Percentiles rank a stretch among this genome's conserved stretches.
These are phyloP conservation scores for Arthrobotrys entomopaga DNA, from an alignment of 2,329 filamentous ascomycete genomes.

Conservation along the genomic window DNA sequence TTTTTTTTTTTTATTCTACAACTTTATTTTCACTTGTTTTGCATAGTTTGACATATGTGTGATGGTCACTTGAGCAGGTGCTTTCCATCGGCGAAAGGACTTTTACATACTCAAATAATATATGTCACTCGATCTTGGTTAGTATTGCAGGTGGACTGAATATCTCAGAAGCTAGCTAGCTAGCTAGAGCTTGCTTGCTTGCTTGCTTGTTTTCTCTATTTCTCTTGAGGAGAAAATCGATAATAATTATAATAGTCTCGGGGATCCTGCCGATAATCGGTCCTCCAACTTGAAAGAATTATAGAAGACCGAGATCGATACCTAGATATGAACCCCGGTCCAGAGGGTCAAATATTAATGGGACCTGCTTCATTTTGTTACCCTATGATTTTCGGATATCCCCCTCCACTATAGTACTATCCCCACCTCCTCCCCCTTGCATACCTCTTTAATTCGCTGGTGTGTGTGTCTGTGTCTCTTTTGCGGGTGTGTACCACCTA, in stretches of 20 bases:
- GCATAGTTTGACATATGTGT: not conserved
- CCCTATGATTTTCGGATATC: constrained; percentile 21
- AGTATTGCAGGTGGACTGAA: too few relatives aligned
- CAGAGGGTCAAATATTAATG: not conserved
- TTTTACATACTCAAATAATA: too few relatives aligned
- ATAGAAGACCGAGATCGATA: constrained; percentile 2
- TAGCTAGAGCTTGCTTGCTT: too few relatives aligned
- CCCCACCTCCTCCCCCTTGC: not conserved
- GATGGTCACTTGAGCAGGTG: constrained; percentile 10
- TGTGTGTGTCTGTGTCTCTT: too few relatives aligned
- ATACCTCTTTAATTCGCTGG: not conserved
- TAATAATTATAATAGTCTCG: too few relatives aligned
- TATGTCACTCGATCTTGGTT: not conserved
- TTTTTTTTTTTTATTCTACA: not conserved
- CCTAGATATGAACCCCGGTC: not conserved
- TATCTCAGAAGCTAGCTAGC: too few relatives aligned
- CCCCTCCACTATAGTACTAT: not conserved
- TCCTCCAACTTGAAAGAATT: not conserved
- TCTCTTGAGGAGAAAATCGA: too few relatives aligned
- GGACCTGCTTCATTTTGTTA: constrained; percentile 17
- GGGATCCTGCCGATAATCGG: not conserved
- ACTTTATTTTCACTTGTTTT: not conserved
- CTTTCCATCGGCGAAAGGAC: too few relatives aligned
- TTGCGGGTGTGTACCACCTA: constrained; percentile 7
- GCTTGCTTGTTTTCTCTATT: too few relatives aligned